These are phyloP conservation scores for Diaporthe longicolla DNA, from an alignment of 2,329 filamentous ascomycete species.

Conservation along the genomic window DNA sequence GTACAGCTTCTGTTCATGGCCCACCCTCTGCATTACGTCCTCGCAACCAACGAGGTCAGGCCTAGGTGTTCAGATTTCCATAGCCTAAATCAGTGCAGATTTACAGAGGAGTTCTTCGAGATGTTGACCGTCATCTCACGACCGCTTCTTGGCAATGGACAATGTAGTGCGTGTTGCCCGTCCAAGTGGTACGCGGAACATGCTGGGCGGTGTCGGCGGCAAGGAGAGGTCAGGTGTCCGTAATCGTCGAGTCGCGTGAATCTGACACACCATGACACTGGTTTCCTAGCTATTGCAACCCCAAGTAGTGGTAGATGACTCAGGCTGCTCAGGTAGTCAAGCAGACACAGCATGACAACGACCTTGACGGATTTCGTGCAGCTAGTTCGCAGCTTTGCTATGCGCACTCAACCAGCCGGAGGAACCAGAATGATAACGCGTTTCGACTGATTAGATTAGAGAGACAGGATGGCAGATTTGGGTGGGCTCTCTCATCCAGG, in stretches of 20 bases:
- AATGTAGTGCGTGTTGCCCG: conserved; percentile 14
- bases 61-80: not conserved
- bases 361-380: conserved; percentile 25
- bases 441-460: conserved; percentile 37
- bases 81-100: not conserved
- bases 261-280: conserved; percentile 33
- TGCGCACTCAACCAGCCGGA: conserved; percentile 15
- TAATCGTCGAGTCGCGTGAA: conserved; percentile 35
- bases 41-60: conserved; percentile 1
- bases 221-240: conserved; percentile 23
- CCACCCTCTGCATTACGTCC: not conserved
- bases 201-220: conserved; percentile 33
- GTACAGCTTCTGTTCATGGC: not conserved
- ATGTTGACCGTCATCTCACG: too few species aligned
- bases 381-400: conserved; percentile 34
- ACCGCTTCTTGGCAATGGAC: conserved; percentile 18
- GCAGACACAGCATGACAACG: conserved; percentile 26
- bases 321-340: conserved; percentile 20
- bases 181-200: conserved; percentile 6
- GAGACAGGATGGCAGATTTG: conserved; percentile 38
- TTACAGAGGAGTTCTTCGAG: not conserved
- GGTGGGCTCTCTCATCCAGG: conserved; percentile 27
- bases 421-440: conserved; percentile 32
- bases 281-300: conserved; percentile 23
- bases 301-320: conserved; percentile 22